phyloP scores from a whole-genome alignment of 2,329 filamentous ascomycete genomes.

The Aspergillus fructus region DNA sequence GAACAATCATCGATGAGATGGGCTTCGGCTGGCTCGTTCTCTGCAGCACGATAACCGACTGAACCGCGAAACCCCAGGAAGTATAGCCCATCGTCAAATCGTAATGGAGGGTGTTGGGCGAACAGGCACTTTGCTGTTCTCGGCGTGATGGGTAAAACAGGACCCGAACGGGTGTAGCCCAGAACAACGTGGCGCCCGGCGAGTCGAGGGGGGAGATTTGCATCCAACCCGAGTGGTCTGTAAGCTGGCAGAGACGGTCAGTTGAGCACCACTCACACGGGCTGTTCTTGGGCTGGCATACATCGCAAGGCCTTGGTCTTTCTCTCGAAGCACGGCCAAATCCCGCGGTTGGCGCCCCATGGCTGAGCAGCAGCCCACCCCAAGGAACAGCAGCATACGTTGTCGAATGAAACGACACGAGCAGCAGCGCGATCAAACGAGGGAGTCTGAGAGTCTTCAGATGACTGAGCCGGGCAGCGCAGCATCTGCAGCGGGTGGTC shows the following conservation, averaged over 20 bases:
- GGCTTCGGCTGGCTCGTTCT: constrained; percentile 12
- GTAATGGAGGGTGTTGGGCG: constrained; percentile 2
- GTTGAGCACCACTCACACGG: constrained; percentile 7
- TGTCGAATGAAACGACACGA: constrained; percentile 6
- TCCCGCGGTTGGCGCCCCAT: constrained; percentile 17
- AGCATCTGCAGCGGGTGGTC: constrained; percentile 20
- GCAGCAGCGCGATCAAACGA: not conserved
- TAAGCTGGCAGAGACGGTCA: constrained; percentile 10
- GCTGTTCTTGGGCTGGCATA: constrained; percentile 5
- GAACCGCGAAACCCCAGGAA: constrained; percentile 3
- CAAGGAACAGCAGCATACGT: constrained; percentile 2
- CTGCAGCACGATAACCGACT: constrained; percentile 10
- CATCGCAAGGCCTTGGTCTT: not conserved
- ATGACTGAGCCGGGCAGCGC: constrained; percentile 16
- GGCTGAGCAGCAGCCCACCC: constrained; percentile 9
- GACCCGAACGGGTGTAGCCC: constrained; percentile 21
- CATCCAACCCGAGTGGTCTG: constrained; percentile 15
- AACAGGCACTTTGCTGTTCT: not conserved
- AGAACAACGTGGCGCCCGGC: constrained; percentile 23
- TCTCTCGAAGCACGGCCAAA: not conserved
- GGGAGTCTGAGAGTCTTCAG: constrained; percentile 3
- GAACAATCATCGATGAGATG: constrained; percentile 7
- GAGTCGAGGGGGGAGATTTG: constrained; percentile 20
- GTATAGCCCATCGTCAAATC: not conserved
- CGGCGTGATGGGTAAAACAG: not conserved